Base-by-base conservation (phyloP, 768 basidiomycete species). In the Baorangia bicolor region DNA sequence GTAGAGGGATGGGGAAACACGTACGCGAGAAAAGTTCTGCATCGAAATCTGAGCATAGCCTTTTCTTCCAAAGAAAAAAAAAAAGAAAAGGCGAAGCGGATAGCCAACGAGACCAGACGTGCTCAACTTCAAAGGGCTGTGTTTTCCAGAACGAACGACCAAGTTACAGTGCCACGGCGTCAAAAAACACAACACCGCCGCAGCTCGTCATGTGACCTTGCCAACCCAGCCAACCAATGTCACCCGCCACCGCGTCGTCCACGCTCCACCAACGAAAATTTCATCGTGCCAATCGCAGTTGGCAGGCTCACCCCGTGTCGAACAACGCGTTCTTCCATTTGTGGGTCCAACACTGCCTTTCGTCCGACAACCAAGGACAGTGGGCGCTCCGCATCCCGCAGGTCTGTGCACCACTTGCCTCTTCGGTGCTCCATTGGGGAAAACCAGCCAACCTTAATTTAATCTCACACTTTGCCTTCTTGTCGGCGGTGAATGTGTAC, bases 331-430 rank as follows among this genome's bases (percentile, higher is more conserved):
- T 40, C 37, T 39, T 28, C 25, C 13, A 40, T 27, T 38, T 42
- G 60, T 62, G 41, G 53, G 43, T 31, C 18, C 7, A 30, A 6
- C 52, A 49, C 51, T 30, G 60, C 54, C 16, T 40, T 51, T 47
- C 27, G 6, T 56, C 65, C 63, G 64, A 67, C 44, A 3, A 56
- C 12, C 52, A 65, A 55, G 64, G 63, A 59, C 14, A 8, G 8
- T 43, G 39, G 49, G 63, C 64, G 59, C 59, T 58, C 62, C 61
- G 61, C 5, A 4, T 28, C 44, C 60, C 54, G 31, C 45, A 28
- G 14, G 33, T 27, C 42, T 37, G 51, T 51, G 27, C 28, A 40
- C 10, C 6, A 28, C 49, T 2, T 59, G 35, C 58, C 48, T 49
- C 48, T 37, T 49, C 25, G 2, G 47, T 37, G 10, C n/a, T 14